These are phyloP conservation scores for Kuraishia molischiana DNA, from an alignment of 805 yeast species.

Conservation along the genomic window DNA sequence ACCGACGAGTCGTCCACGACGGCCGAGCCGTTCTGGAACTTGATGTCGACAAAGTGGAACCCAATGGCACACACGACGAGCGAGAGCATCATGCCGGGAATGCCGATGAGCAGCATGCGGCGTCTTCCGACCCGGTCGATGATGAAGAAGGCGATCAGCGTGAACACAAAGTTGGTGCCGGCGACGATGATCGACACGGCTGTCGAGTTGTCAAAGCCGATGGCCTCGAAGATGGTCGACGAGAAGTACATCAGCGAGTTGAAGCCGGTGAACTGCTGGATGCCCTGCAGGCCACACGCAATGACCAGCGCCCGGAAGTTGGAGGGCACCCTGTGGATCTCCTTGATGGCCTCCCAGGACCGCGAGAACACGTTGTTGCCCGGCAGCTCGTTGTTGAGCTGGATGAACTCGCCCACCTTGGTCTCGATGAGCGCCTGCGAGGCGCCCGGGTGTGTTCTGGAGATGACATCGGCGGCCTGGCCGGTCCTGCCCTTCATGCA, in stretches of 20 bases:
- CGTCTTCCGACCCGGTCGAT: slow-evolving; percentile 89
- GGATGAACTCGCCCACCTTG: slow-evolving; percentile 58
- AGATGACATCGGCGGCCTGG: slow-evolving; percentile 57
- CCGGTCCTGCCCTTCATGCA: slow-evolving; percentile 60
- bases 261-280: slow-evolving; percentile 96
- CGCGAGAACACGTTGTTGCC: slow-evolving; percentile 38
- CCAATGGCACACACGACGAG: slow-evolving; percentile 80
- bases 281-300: slow-evolving; percentile 90
- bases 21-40: slow-evolving; percentile 37
- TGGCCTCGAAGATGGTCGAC: slow-evolving; percentile 82
- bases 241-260: slow-evolving; percentile 94
- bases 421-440: slow-evolving; percentile 53
- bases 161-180: slow-evolving; percentile 88
- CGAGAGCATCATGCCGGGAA: slow-evolving; percentile 78
- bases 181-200: slow-evolving; percentile 92
- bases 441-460: slow-evolving; percentile 52
- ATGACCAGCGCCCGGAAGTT: slow-evolving; percentile 84
- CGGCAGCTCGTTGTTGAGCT: slow-evolving; percentile 32
- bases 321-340: slow-evolving; percentile 59
- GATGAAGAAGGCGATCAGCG: slow-evolving; percentile 74
- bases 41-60: slow-evolving; percentile 73
- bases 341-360: slow-evolving; percentile 50
- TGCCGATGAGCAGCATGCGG: slow-evolving; percentile 62
- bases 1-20: slow-evolving; percentile 36
- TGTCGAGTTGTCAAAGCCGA: slow-evolving; percentile 84